These are phyloP conservation scores for Xanthoconium separans DNA, from an alignment of 1,284 basidiomycete species.

Conservation along the genomic window DNA sequence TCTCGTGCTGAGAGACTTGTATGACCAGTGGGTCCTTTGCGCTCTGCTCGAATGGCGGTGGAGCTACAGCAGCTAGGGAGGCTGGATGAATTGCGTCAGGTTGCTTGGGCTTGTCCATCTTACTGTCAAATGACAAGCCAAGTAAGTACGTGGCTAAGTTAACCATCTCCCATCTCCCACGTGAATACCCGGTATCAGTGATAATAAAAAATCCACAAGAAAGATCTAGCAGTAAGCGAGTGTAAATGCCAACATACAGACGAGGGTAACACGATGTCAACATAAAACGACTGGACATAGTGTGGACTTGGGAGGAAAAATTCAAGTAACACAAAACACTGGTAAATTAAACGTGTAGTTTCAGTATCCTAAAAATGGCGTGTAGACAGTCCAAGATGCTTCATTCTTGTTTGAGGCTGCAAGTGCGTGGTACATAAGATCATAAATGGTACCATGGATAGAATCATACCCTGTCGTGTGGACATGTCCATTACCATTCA, in stretches of 20 bases:
- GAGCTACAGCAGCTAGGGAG: slow-evolving; percentile 1
- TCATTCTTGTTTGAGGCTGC: slow-evolving; percentile 29
- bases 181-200: background rate
- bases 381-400: background rate
- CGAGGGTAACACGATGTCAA: slow-evolving; percentile 13
- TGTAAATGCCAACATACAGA: slow-evolving; percentile 9
- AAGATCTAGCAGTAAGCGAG: slow-evolving; percentile 12
- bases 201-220: slow-evolving; percentile 9
- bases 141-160: too few species aligned
- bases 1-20: slow-evolving; percentile 20
- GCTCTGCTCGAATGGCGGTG: slow-evolving; percentile 37
- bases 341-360: slow-evolving; percentile 16
- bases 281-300: slow-evolving; percentile 13
- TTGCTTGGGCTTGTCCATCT: slow-evolving; percentile 9
- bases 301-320: slow-evolving; percentile 8
- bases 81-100: slow-evolving; percentile 5
- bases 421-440: slow-evolving; percentile 2
- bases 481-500: slow-evolving; percentile 38
- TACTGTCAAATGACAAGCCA: too few species aligned
- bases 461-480: slow-evolving; percentile 19
- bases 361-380: background rate
- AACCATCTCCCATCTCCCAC: too few species aligned
- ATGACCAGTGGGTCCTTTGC: slow-evolving; percentile 23
- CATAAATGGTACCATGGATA: background rate
- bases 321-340: slow-evolving; percentile 7